Evolutionary conservation across 2,329 filamentous ascomycete genomes (phyloP), one percentile per base, ranked within the genome.

Genomic region (Cucurbitaria berberidis): DNA sequence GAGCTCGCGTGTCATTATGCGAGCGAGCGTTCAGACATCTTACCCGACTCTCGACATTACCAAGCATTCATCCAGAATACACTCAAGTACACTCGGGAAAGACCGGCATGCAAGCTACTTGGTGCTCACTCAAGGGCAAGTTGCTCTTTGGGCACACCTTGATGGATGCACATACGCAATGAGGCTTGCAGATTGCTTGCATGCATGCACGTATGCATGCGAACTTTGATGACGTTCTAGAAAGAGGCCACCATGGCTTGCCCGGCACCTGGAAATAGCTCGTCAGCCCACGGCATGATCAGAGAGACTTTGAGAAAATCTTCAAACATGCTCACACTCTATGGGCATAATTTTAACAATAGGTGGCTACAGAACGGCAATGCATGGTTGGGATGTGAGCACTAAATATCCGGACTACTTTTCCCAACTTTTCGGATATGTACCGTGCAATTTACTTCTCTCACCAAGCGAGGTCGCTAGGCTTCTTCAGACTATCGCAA

Each of bases 121-220:
- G 40, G 22, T 16, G 21, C 15, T 42, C n/a, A 6, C 13, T 5
- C 24, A 26, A 6, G 16, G 7, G 15, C 11, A 42, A 19, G 8
- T 42, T 30, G 24, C 22, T 18, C n/a, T 4, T 30, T 24, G 16
- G 16, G 26, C 22, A n/a, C 24, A 42, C 24, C 40, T 29, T 42
- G 40, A 42, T 42, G 40, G 40, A 19, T 42, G 40, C 22, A 30
- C 13, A 42, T 30, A 27, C 40, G 19, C 40, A 24, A 27, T 42
- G 24, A 42, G 40, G 40, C 40, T 42, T 42, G 40, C 40, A 42
- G 40, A 30, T 42, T 42, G 26, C 40, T 18, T 42, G 40, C 40
- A 26, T 19, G 24, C 16, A 42, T 21, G 7, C 24, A n/a, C n/a
- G n/a, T n/a, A n/a, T n/a, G n/a, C n/a, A n/a, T n/a, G n/a, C n/a